These are phyloP conservation scores for Pseudisothecium myosuroides DNA, from an alignment of 225 moss, liverwort and hornwort species.

Conservation along the genomic window DNA sequence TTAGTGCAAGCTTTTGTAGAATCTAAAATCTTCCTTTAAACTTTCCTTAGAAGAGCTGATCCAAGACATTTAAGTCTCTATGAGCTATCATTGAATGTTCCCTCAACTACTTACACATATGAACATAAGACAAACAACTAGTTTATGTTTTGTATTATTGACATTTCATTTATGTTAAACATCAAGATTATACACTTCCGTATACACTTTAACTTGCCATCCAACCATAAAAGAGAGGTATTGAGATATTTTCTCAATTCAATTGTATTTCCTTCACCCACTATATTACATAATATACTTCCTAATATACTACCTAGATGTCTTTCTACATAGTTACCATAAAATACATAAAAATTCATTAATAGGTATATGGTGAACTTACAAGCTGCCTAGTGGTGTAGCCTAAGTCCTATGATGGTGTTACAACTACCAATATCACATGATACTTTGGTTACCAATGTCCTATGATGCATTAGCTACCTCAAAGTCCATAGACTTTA, in stretches of 20 bases:
- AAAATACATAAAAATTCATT: not conserved
- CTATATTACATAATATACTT: not conserved
- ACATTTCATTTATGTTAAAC: not conserved
- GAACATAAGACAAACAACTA: not conserved
- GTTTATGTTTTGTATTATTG: not conserved
- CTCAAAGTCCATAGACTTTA: not conserved
- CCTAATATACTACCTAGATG: not conserved
- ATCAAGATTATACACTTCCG: not conserved
- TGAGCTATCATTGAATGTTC: not conserved
- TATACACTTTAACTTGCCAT: not conserved
- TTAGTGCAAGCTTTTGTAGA: not conserved
- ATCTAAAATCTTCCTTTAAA: not conserved
- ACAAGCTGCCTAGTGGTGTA: not conserved
- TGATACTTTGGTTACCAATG: not conserved
- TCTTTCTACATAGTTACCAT: not conserved
- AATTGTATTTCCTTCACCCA: not conserved
- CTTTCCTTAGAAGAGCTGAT: not conserved
- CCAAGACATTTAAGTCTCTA: not conserved
- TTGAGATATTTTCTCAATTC: not conserved
- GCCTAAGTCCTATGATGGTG: no score
- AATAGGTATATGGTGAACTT: not conserved
- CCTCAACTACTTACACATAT: not conserved
- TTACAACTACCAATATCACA: not conserved
- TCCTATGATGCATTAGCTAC: not conserved
- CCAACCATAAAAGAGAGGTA: not conserved